A percentile compares a stretch with the other conserved stretches of the same genome.
Evolutionary conservation across 129 eudicot species (phyloP).

Genomic region (Lactuca saligna): DNA sequence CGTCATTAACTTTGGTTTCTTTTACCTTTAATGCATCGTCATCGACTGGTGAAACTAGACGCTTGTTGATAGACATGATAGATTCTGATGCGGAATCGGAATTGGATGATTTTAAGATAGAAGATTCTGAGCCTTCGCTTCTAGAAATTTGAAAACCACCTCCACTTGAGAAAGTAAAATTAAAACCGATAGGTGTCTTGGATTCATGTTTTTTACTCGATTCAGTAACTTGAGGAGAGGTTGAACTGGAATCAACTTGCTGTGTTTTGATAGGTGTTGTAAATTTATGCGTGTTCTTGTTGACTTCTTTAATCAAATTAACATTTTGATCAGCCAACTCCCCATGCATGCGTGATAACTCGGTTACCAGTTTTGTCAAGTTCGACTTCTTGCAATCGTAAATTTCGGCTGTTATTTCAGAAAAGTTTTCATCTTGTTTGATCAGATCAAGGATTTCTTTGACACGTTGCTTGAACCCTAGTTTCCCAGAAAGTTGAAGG

Average conservation of each 20-base stretch:
- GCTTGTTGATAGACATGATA: conserved; percentile 39
- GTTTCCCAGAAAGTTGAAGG: conserved; percentile 10
- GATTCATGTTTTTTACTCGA: conserved; percentile 46
- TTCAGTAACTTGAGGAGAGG: conserved; percentile 37
- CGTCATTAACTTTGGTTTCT: conserved; percentile 13
- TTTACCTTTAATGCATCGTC: conserved; percentile 27
- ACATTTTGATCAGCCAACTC: conserved; percentile 56
- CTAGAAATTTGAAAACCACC: conserved; percentile 51
- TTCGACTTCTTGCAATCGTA: conserved; percentile 31
- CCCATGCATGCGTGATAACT: conserved; percentile 46
- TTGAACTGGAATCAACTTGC: conserved; percentile 29
- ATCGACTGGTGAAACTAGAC: conserved; percentile 32
- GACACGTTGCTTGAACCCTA: conserved; percentile 54
- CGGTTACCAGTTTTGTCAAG: conserved; percentile 42
- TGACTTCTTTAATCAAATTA: conserved; percentile 39
- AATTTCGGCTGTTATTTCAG: conserved; percentile 26
- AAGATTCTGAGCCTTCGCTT: conserved; percentile 57
- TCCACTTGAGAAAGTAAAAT: conserved; percentile 45
- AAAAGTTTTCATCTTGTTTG: conserved; percentile 33
- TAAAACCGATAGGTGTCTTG: conserved; percentile 36
- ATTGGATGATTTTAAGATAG: conserved; percentile 32
- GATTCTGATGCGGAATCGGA: conserved; percentile 80
- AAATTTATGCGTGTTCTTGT: neutral
- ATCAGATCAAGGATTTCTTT: conserved; percentile 45
- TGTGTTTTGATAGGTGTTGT: conserved; percentile 34